Conservation (phyloP, 2,329 filamentous ascomycete species). For the Neocucurbitaria cava region DNA sequence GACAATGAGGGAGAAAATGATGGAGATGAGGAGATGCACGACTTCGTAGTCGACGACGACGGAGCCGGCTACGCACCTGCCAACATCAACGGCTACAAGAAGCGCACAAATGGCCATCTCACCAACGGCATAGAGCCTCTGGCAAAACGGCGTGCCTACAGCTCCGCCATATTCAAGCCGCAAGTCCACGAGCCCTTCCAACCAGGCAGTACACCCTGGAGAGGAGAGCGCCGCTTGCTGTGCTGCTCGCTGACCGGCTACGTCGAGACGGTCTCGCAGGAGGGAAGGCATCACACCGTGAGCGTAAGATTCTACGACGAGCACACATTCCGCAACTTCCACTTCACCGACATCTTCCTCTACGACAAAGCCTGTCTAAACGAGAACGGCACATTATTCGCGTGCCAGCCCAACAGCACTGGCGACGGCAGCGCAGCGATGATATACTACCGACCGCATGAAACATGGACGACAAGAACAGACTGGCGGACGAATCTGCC, state of each 20-base stretch:
- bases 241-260: slow-evolving; percentile 93
- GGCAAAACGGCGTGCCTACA: slow-evolving; percentile 60
- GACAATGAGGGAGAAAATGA: slow-evolving; percentile 57
- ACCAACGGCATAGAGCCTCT: slow-evolving; percentile 53
- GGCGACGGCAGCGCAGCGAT: slow-evolving; percentile 68
- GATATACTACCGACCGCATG: slow-evolving; percentile 96
- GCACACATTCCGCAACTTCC: slow-evolving; percentile 89
- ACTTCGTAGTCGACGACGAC: slow-evolving; percentile 95
- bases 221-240: slow-evolving; percentile 90
- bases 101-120: slow-evolving; percentile 62
- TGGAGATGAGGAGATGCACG: slow-evolving; percentile 60
- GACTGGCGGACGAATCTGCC: slow-evolving; percentile 94
- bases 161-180: slow-evolving; percentile 61
- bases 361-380: slow-evolving; percentile 96
- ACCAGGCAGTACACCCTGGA: slow-evolving; percentile 93
- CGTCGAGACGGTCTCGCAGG: slow-evolving; percentile 96
- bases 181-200: slow-evolving; percentile 86
- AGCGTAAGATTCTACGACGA: slow-evolving; percentile 98
- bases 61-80: slow-evolving; percentile 81
- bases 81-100: slow-evolving; percentile 66
- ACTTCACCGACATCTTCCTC: slow-evolving; percentile 94
- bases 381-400: slow-evolving; percentile 84
- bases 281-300: slow-evolving; percentile 84
- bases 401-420: slow-evolving; percentile 68
- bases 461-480: slow-evolving; percentile 89